phyloP scores from a whole-genome alignment of 495 filamentous ascomycete genomes.

The Tuber aestivum region DNA sequence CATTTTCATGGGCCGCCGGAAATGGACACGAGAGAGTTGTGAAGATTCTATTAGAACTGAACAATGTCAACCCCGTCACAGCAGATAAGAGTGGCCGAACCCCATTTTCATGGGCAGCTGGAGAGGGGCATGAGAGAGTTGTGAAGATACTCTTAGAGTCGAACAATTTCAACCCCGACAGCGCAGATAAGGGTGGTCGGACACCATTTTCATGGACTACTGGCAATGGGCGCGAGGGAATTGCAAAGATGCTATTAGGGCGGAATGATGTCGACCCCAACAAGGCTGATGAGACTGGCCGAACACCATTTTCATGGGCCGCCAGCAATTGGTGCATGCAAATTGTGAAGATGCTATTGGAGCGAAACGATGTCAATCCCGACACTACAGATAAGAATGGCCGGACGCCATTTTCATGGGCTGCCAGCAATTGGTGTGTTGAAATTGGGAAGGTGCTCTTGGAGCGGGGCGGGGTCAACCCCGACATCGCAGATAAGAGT shows the following conservation, averaged over 20 bases:
- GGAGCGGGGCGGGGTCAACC: too few species aligned
- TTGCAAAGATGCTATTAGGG: slow-evolving; percentile 36
- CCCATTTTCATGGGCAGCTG: too few species aligned
- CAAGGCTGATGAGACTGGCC: slow-evolving; percentile 29
- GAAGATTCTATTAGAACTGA: too few species aligned
- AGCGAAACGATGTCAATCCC: slow-evolving; percentile 9
- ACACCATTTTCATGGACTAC: slow-evolving; percentile 43
- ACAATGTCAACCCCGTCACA: too few species aligned
- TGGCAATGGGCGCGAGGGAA: slow-evolving; percentile 30
- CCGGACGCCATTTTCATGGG: slow-evolving; percentile 34
- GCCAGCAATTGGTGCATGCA: slow-evolving; percentile 43
- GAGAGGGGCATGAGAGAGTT: too few species aligned
- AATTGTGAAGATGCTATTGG: slow-evolving; percentile 35
- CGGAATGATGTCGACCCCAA: slow-evolving; percentile 21
- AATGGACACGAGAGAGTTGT: too few species aligned
- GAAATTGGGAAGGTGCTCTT: too few species aligned
- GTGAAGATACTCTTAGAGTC: too few species aligned
- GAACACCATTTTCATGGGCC: slow-evolving; percentile 45
- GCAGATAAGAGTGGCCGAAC: too few species aligned
- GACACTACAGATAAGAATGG: slow-evolving; percentile 16
- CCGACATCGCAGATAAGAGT: too few species aligned
- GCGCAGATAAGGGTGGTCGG: slow-evolving; percentile 15
- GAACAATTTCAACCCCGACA: slow-evolving; percentile 36
- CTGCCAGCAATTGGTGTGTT: too few species aligned
- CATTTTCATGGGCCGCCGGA: too few species aligned